Base-by-base conservation (phyloP, 2,329 filamentous ascomycete genomes). In the Xenosphaeropsis pyriputrescens region DNA sequence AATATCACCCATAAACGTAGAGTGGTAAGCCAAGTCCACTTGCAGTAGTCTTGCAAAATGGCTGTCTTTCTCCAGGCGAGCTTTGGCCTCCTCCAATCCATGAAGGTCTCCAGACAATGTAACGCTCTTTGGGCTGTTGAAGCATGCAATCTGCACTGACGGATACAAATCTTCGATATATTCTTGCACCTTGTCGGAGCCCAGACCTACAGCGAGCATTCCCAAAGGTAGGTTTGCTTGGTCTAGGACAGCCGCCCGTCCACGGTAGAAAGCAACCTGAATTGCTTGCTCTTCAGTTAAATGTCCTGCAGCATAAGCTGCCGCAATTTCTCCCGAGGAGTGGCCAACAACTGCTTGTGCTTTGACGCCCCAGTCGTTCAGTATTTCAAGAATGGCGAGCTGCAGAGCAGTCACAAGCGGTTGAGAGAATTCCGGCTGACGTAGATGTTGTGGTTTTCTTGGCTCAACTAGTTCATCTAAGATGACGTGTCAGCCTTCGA, bases 141-240 rank as follows among this genome's bases (percentile, higher is more conserved):
- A 44, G 16, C 53, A 57, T 7, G 57, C 55, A 4, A 62, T 44
- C 4, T 41, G 37, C 44, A 34, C 39, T 14, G n/a, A 16, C 22
- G 6, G 29, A 14, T 34, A n/a, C 29, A 13, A 35, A 8, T 29
- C 13, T 49, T 1, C 1, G 53, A 40, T n/a, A 45, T 48, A 17
- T 54, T 18, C 39, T 0, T 47, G 43, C 7, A 56, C 58, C 12
- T 38, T 35, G 4, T 39, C 35, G 5, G 19, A 6, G 1, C 45
- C 44, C 3, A 58, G 54, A 0, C 61, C 63, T 0, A 61, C 63
- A 0, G 67, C 67, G 31, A 70, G 47, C 69, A 73, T 72, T 1
- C 53, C 57, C 1, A 66, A 66, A 12, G 54, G 40, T 6, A 29
- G 18, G 4, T 39, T 29, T 42, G 45, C 18, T 22, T 29, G 9